phyloP scores from a whole-genome alignment of 1,284 basidiomycete genomes.

The Austroboletus sp. region DNA sequence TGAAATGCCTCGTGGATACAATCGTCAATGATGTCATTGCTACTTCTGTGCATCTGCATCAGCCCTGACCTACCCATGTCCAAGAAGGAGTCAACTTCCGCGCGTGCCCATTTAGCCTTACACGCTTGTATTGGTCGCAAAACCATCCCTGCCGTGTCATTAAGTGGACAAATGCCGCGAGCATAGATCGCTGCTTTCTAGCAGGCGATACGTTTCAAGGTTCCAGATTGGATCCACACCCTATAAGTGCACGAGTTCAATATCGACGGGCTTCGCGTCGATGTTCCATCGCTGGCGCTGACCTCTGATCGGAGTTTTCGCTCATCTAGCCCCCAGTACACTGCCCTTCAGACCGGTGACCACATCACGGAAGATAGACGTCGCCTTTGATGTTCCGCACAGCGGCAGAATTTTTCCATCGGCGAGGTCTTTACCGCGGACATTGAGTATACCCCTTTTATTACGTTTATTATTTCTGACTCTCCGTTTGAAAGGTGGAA shows the following conservation, averaged over 20 bases:
- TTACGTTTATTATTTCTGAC: constrained; percentile 4
- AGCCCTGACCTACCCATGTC: constrained; percentile 53
- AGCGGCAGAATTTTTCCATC: constrained; percentile 70
- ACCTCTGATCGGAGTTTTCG: constrained; percentile 1
- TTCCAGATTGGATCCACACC: constrained; percentile 54
- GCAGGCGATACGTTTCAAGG: constrained; percentile 52
- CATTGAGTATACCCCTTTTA: constrained; percentile 39
- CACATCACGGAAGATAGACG: too few relatives aligned
- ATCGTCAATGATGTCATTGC: constrained; percentile 70
- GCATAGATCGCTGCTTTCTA: constrained; percentile 68
- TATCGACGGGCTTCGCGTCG: constrained; percentile 69
- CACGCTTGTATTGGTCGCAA: constrained; percentile 22
- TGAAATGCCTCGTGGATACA: constrained; percentile 57
- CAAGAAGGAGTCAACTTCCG: constrained; percentile 25
- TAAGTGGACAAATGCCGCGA: constrained; percentile 55
- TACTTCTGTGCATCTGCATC: constrained; percentile 33
- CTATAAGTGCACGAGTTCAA: constrained; percentile 49
- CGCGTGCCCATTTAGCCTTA: constrained; percentile 14
- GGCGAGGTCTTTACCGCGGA: constrained; percentile 68
- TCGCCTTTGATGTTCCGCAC: constrained; percentile 44
- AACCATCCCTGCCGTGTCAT: constrained; percentile 36
- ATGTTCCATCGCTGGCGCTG: constrained; percentile 37
- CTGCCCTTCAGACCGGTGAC: too few relatives aligned
- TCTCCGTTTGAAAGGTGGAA: constrained; percentile 36
- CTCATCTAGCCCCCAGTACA: constrained; percentile 45